phyloP scores from a whole-genome alignment of 2,329 filamentous ascomycete species.

The Alternaria angustiovoidea region DNA sequence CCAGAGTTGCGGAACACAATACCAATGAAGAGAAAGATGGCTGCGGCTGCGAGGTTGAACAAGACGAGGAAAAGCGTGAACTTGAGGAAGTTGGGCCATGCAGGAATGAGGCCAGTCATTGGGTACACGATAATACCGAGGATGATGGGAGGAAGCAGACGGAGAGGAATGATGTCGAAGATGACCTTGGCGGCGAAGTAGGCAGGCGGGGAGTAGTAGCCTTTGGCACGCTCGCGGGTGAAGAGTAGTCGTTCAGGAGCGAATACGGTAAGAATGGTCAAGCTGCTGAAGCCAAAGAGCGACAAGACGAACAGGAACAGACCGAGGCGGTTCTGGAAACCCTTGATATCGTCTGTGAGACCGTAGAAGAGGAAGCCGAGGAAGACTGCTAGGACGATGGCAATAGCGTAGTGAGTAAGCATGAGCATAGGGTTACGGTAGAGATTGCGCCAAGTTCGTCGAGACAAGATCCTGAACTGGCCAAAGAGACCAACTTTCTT shows the following conservation, averaged over 20 bases:
- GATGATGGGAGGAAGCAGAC: slow-evolving; percentile 91
- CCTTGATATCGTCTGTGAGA: slow-evolving; percentile 91
- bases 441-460: slow-evolving; percentile 94
- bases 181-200: slow-evolving; percentile 97
- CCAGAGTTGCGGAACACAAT: slow-evolving; percentile 92
- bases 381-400: slow-evolving; percentile 91
- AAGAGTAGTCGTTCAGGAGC: slow-evolving; percentile 90
- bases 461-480: slow-evolving; percentile 89
- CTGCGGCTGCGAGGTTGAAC: slow-evolving; percentile 93
- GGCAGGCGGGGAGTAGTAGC: slow-evolving; percentile 91
- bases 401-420: slow-evolving; percentile 97
- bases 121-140: slow-evolving; percentile 97
- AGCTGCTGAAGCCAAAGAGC: slow-evolving; percentile 93
- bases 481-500: slow-evolving; percentile 78
- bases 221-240: slow-evolving; percentile 91
- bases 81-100: slow-evolving; percentile 83
- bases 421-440: slow-evolving; percentile 98
- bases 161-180: slow-evolving; percentile 96
- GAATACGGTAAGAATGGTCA: slow-evolving; percentile 94
- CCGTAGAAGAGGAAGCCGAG: slow-evolving; percentile 97
- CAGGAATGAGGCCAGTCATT: slow-evolving; percentile 91
- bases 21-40: slow-evolving; percentile 94
- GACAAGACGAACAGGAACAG: slow-evolving; percentile 98
- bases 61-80: slow-evolving; percentile 92
- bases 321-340: slow-evolving; percentile 96